phyloP scores from a whole-genome alignment of 345 rosid genomes.

The Balakata baccata region DNA sequence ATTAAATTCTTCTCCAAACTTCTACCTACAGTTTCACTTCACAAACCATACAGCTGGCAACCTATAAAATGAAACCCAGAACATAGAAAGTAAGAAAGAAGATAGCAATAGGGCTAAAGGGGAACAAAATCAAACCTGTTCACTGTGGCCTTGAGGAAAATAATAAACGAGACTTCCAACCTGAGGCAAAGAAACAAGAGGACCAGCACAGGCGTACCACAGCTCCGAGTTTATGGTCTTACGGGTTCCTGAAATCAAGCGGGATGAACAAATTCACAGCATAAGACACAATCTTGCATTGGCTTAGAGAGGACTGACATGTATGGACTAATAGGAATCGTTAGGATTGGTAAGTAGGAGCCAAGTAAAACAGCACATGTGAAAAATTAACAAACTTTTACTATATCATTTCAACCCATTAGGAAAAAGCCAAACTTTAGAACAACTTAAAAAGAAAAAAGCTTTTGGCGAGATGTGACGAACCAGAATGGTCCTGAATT shows the following conservation, averaged over 20 bases:
- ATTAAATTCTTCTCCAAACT: neutral
- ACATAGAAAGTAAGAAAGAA: neutral
- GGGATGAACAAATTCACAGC: neutral
- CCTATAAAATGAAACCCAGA: too few relatives aligned
- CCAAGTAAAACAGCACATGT: neutral
- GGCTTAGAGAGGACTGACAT: neutral
- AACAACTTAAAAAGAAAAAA: neutral
- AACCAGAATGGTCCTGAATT: slow-evolving; percentile 87
- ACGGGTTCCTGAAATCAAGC: slow-evolving; percentile 50
- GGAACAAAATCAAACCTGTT: slow-evolving; percentile 63
- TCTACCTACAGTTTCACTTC: too few relatives aligned
- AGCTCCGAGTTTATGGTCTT: slow-evolving; percentile 80
- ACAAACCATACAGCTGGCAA: too few relatives aligned
- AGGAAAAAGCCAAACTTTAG: slow-evolving; percentile 9
- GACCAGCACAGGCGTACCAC: slow-evolving; percentile 99
- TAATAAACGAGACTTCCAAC: slow-evolving; percentile 90
- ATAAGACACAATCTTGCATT: neutral
- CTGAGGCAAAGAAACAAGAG: slow-evolving; percentile 89
- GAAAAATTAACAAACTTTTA: slow-evolving; percentile 6
- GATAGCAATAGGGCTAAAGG: neutral
- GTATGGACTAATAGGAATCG: neutral
- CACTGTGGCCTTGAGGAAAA: slow-evolving; percentile 98
- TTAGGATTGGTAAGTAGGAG: neutral
- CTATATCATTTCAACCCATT: slow-evolving; percentile 5
- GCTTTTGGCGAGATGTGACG: slow-evolving; percentile 15